Evolutionary conservation across 2,329 filamentous ascomycete species (phyloP).

Genomic region (Fusarium sp.): DNA sequence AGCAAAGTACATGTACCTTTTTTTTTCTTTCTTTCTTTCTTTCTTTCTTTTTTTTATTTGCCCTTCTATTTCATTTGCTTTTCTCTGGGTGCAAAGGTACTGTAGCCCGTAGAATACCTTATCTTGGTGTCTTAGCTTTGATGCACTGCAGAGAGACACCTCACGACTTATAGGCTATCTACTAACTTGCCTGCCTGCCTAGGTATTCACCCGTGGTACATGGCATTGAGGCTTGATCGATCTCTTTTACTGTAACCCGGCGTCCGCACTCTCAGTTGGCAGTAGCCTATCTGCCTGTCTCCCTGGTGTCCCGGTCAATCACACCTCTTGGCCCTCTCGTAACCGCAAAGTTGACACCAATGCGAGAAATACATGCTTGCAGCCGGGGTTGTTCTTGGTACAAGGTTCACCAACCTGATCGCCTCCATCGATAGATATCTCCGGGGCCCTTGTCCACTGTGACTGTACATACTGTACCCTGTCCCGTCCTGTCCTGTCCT

Average conservation of each 20-base stretch:
- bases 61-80: neutral
- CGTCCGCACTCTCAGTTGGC: neutral
- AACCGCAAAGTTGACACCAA: neutral
- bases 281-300: neutral
- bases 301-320: neutral
- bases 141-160: neutral
- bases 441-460: neutral
- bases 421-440: neutral
- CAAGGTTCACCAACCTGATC: neutral
- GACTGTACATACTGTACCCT: neutral
- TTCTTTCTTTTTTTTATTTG: no score
- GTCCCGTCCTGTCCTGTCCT: neutral
- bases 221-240: constrained; percentile 12
- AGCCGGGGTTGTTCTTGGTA: neutral
- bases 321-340: neutral
- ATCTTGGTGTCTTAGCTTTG: neutral
- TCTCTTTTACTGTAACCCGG: constrained; percentile 1
- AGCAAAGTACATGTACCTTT: neutral
- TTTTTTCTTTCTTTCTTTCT: no score
- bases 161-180: neutral
- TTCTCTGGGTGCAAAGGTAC: neutral
- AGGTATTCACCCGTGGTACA: neutral
- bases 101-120: neutral
- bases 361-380: constrained; percentile 15
- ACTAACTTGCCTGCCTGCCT: no score